Evolutionary conservation across 129 eudicot genomes (phyloP).

Genomic region (Tagetes patula): DNA sequence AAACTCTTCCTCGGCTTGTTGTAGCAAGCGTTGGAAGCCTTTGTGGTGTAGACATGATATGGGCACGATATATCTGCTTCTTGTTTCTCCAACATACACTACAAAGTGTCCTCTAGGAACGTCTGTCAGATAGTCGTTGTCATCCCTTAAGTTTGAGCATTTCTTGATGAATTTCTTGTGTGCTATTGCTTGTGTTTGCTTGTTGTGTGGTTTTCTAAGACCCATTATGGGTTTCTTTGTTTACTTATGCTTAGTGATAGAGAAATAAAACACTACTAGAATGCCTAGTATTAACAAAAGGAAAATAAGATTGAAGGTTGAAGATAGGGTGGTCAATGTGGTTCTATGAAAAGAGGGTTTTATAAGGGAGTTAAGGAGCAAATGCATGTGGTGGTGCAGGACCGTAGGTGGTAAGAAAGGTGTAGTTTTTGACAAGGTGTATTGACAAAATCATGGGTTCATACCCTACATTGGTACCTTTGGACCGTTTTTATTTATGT

Average conservation of each 20-base stretch:
- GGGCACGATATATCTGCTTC: constrained; percentile 54
- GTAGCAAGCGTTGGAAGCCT: constrained; percentile 45
- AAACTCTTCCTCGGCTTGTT: constrained; percentile 60
- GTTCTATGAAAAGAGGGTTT: neutral
- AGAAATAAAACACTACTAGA: too few species aligned
- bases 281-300: too few species aligned
- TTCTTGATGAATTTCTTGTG: constrained; percentile 44
- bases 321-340: neutral
- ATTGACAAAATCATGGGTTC: constrained; percentile 21
- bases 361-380: constrained; percentile 34
- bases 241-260: neutral
- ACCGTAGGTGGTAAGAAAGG: constrained; percentile 25
- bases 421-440: constrained; percentile 17
- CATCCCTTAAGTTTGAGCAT: constrained; percentile 45
- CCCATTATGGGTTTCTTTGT: constrained; percentile 34
- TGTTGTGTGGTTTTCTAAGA: constrained; percentile 42
- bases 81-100: constrained; percentile 61
- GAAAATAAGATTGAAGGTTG: neutral
- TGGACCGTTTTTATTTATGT: constrained; percentile 29
- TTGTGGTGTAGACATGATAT: constrained; percentile 50
- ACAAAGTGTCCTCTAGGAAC: constrained; percentile 74
- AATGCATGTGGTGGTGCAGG: constrained; percentile 49
- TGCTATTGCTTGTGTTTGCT: constrained; percentile 39
- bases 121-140: constrained; percentile 34
- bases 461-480: constrained; percentile 20